phyloP scores from a whole-genome alignment of 495 filamentous ascomycete species.

The Tricharina praecox region DNA sequence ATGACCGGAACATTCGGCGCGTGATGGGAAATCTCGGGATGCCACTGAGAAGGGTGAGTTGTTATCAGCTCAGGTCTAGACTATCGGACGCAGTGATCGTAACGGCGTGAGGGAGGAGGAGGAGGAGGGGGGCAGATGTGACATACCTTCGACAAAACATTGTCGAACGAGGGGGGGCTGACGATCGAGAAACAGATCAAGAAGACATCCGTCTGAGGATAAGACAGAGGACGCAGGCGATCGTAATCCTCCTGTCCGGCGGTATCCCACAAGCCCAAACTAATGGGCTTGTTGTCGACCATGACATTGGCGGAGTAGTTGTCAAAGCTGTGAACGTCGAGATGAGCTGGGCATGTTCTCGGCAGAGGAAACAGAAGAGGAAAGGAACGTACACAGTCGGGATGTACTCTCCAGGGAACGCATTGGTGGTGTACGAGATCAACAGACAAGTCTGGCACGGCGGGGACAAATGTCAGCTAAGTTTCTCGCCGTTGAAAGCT shows the following conservation, averaged over 20 bases:
- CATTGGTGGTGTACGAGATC: constrained; percentile 98
- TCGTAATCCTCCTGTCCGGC: constrained; percentile 98
- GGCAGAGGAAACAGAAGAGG: constrained; percentile 10
- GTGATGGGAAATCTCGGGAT: constrained; percentile 90
- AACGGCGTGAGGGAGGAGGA: not conserved
- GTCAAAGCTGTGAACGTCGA: constrained; percentile 57
- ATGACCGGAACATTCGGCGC: constrained; percentile 93
- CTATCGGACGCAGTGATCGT: not conserved
- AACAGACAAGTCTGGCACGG: constrained; percentile 96
- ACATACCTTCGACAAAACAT: constrained; percentile 84
- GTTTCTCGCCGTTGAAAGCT: constrained; percentile 6
- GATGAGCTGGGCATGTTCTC: not conserved
- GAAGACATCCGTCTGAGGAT: constrained; percentile 96
- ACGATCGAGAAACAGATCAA: constrained; percentile 97
- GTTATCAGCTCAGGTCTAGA: constrained; percentile 7
- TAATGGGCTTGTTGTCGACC: constrained; percentile 95
- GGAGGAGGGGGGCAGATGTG: not conserved
- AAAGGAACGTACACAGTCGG: constrained; percentile 62
- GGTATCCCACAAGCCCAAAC: constrained; percentile 94
- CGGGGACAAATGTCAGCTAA: constrained; percentile 24
- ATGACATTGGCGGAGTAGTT: constrained; percentile 98
- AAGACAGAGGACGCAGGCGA: constrained; percentile 81
- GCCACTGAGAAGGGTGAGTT: constrained; percentile 61
- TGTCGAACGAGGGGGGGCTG: constrained; percentile 92
- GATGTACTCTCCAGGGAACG: constrained; percentile 97